Evolutionary conservation across 108 stramenopile species (phyloP).

Genomic region (Cyclostephanos invisitatus): DNA sequence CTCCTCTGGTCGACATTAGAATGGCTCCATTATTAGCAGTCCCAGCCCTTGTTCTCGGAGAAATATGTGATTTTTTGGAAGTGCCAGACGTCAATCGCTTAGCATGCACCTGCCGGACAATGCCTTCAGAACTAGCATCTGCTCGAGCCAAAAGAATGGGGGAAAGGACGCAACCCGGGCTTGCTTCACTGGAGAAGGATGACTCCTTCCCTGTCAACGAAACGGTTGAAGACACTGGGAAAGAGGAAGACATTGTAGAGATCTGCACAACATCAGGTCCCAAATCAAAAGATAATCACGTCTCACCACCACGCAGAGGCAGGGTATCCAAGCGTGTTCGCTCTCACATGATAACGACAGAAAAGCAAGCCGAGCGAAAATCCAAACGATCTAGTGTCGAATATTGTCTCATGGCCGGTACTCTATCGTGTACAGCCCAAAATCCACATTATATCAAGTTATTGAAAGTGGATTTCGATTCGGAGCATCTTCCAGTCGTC

Average conservation of each 20-base stretch:
- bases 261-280: conserved; percentile 6
- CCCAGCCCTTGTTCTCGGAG: conserved; percentile 51
- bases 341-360: conserved; percentile 68
- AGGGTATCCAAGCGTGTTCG: conserved; percentile 73
- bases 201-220: not conserved
- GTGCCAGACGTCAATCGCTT: conserved; percentile 30
- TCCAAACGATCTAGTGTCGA: conserved; percentile 46
- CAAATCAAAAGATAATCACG: not conserved
- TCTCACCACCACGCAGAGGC: conserved; percentile 35
- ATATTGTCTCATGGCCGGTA: conserved; percentile 63
- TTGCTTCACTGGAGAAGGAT: not conserved
- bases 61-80: conserved; percentile 62
- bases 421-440: conserved; percentile 51
- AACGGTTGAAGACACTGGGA: not conserved
- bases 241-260: not conserved
- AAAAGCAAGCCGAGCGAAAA: conserved; percentile 46
- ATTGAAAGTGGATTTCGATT: conserved; percentile 12
- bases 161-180: conserved; percentile 1
- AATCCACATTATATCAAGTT: conserved; percentile 34
- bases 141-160: not conserved
- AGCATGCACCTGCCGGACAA: conserved; percentile 22
- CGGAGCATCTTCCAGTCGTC: conserved; percentile 28
- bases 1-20: conserved; percentile 57
- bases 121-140: conserved; percentile 23
- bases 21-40: conserved; percentile 68